Evolutionary conservation across 257 asterid species (phyloP), one percentile per base, ranked within the genome.

Genomic region (Rubia yunnanensis): DNA sequence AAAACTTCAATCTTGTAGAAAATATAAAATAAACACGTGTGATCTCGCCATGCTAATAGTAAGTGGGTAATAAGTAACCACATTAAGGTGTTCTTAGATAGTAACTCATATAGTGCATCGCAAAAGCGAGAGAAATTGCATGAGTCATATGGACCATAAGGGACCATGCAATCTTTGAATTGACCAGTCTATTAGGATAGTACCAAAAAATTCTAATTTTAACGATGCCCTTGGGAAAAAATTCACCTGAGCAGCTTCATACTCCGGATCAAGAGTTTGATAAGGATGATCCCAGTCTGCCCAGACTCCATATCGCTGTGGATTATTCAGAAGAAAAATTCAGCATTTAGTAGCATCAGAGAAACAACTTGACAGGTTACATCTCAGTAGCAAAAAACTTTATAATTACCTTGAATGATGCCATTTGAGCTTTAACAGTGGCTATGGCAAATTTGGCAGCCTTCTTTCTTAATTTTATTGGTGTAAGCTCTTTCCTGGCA

Each of bases 241-340:
- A 24, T 30, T 44, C 46, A 92, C 99, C 96, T 92, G 99, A 74
- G 99, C 96, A 79, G 97, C 95, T 83, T 92, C 99, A 76, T 92
- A 92, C 74, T 89, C 99, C 49, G 97, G 99, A 85, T 92, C 96
- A 61, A 92, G 99, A 76, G 99, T 92, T 76, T 86, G 96, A 77
- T 92, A 92, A 36, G 95, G 96, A 74, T 86, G 86, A 71, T 92
- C 95, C 99, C 99, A 92, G 69, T 92, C 95, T 26, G 84, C 99
- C 97, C 97, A 89, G 65, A 92, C 79, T 65, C 99, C 99, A 77
- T 74, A 92, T 28, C 99, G 79, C 99, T 92, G 86, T 46, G 74
- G 58, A 55, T 65, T 1, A 73, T 53, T 67, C 56, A 68, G 46
- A 74, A 72, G 63, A 31, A 63, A 71, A 10, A 22, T 27, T 70